Evolutionary conservation across 805 yeast species (phyloP).

Genomic region (Suhomyces kilbournensis): DNA sequence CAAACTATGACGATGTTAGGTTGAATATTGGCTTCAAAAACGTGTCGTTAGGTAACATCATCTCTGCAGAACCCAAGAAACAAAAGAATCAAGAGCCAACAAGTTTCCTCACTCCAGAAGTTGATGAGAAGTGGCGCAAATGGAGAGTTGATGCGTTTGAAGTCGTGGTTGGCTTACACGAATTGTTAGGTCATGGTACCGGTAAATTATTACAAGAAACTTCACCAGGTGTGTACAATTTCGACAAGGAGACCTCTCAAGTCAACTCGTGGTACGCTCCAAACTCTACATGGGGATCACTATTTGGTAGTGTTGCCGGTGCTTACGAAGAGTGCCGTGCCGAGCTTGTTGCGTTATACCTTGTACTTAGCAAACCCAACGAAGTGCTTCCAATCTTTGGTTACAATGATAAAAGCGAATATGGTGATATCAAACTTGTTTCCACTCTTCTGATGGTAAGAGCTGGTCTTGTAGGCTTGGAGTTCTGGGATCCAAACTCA

Average conservation of each 20-base stretch:
- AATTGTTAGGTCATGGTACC: slow-evolving; percentile 85
- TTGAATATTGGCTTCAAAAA: slow-evolving; percentile 83
- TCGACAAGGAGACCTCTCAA: slow-evolving; percentile 69
- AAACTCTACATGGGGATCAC: slow-evolving; percentile 89
- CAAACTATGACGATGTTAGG: slow-evolving; percentile 88
- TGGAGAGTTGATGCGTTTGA: slow-evolving; percentile 83
- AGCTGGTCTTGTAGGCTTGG: slow-evolving; percentile 80
- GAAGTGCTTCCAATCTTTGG: slow-evolving; percentile 73
- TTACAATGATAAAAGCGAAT: slow-evolving; percentile 52
- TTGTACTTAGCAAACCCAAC: slow-evolving; percentile 60
- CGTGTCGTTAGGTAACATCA: slow-evolving; percentile 83
- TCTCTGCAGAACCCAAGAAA: slow-evolving; percentile 62
- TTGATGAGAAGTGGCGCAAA: slow-evolving; percentile 59
- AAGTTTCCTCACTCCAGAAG: slow-evolving; percentile 57
- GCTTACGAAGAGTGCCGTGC: slow-evolving; percentile 93
- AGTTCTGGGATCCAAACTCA: slow-evolving; percentile 81
- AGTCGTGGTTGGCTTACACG: slow-evolving; percentile 93
- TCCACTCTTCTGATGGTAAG: slow-evolving; percentile 82
- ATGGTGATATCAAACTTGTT: slow-evolving; percentile 59
- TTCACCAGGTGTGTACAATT: slow-evolving; percentile 64
- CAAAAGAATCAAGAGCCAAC: slow-evolving; percentile 65
- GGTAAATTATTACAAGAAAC: slow-evolving; percentile 69
- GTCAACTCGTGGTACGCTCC: slow-evolving; percentile 67
- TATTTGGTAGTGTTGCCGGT: slow-evolving; percentile 79
- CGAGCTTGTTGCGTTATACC: slow-evolving; percentile 81